phyloP scores from a whole-genome alignment of 495 filamentous ascomycete species.

The Podospora anserina region DNA sequence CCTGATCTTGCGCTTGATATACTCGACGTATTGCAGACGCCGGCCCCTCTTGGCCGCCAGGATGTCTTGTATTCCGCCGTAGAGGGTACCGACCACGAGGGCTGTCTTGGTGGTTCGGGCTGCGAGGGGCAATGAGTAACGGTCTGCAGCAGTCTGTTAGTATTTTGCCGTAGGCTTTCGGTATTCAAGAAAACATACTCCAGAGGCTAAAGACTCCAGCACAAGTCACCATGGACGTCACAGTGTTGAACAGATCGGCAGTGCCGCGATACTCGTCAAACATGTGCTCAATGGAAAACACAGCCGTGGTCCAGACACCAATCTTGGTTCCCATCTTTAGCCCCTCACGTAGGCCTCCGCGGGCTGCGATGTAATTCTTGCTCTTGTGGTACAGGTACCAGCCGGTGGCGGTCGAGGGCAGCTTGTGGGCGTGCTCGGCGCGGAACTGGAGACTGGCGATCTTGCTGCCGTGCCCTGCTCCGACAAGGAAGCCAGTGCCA shows the following conservation, averaged over 20 bases:
- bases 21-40: constrained; percentile 68
- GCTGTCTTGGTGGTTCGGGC: constrained; percentile 81
- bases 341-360: constrained; percentile 73
- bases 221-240: constrained; percentile 74
- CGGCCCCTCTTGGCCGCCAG: constrained; percentile 57
- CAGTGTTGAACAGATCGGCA: constrained; percentile 70
- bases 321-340: constrained; percentile 70
- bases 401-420: constrained; percentile 72
- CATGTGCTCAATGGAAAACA: constrained; percentile 77
- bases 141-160: constrained; percentile 52
- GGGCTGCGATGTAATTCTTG: constrained; percentile 82
- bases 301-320: constrained; percentile 59
- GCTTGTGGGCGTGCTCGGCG: constrained; percentile 87
- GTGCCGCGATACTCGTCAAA: constrained; percentile 72
- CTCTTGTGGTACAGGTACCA: constrained; percentile 98
- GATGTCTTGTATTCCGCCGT: constrained; percentile 73
- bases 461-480: constrained; percentile 67
- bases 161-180: background rate
- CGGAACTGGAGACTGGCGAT: constrained; percentile 77
- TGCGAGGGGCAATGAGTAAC: constrained; percentile 75
- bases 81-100: constrained; percentile 70
- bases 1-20: constrained; percentile 42
- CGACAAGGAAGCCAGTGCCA: constrained; percentile 63
- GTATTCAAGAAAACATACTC: constrained; percentile 52
- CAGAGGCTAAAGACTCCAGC: constrained; percentile 83